Percentiles rank a stretch among this genome's conserved stretches.
Conservation (phyloP, 306 rosid genomes). For the Castanea sativa region DNA sequence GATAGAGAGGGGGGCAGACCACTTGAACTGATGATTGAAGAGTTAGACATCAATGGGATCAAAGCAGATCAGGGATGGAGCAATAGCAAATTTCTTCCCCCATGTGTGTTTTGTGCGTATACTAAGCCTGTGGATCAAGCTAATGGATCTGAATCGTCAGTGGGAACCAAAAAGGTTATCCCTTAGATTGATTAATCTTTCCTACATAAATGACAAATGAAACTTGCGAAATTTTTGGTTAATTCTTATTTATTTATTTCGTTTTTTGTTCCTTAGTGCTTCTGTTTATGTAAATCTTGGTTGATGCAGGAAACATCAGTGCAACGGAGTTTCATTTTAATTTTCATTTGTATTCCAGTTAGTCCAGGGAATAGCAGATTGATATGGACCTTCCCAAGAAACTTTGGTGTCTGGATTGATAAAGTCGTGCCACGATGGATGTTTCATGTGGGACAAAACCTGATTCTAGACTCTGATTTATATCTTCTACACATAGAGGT, state of each 20-base stretch:
- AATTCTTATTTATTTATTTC: background rate
- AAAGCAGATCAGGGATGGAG: conserved; percentile 49
- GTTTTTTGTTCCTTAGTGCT: conserved; percentile 3
- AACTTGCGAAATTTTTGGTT: background rate
- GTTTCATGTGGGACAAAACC: conserved; percentile 79
- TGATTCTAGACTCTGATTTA: conserved; percentile 87
- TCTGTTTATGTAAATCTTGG: background rate
- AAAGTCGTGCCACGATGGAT: conserved; percentile 85
- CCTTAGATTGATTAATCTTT: background rate
- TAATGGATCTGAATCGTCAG: conserved; percentile 41
- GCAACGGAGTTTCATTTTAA: conserved; percentile 36
- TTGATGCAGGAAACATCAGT: conserved; percentile 48
- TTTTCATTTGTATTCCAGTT: conserved; percentile 79
- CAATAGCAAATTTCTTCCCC: conserved; percentile 56
- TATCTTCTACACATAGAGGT: conserved; percentile 95
- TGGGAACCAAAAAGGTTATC: conserved; percentile 52
- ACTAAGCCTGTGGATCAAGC: conserved; percentile 30
- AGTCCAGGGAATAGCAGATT: conserved; percentile 95
- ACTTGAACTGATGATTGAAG: conserved; percentile 49
- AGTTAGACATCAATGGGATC: conserved; percentile 63
- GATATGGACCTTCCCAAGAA: conserved; percentile 87
- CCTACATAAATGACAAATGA: background rate
- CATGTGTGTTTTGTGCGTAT: conserved; percentile 61
- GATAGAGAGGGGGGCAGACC: conserved; percentile 99
- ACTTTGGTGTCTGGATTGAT: conserved; percentile 68